Evolutionary conservation across 164 flowering plant genomes (phyloP).

Genomic region (Nelumbo lutea): DNA sequence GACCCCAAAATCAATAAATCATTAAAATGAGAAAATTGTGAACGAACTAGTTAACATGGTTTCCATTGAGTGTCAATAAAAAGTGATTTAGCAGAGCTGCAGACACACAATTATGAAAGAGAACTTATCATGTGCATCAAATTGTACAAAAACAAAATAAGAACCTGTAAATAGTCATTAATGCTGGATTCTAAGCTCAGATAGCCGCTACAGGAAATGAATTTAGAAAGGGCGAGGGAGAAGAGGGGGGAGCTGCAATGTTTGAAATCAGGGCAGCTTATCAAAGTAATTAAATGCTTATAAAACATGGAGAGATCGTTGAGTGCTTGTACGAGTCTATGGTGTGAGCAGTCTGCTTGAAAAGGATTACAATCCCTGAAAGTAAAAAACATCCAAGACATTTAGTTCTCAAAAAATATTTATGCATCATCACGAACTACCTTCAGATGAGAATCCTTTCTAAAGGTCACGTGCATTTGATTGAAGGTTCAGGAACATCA

Average conservation of each 20-base stretch:
- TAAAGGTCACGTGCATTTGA: constrained; percentile 48
- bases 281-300: neutral
- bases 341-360: constrained; percentile 13
- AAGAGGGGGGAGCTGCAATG: neutral
- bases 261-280: neutral
- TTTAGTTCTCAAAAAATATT: neutral
- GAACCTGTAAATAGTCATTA: too few species aligned
- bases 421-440: neutral
- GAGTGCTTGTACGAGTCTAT: constrained; percentile 3
- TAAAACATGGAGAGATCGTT: neutral
- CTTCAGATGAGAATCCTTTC: neutral
- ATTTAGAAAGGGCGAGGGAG: neutral
- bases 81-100: too few species aligned
- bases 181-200: too few species aligned
- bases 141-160: too few species aligned
- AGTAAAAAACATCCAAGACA: constrained; percentile 1
- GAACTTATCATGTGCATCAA: too few species aligned
- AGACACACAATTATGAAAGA: too few species aligned
- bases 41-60: too few species aligned
- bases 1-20: too few species aligned
- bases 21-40: too few species aligned
- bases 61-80: too few species aligned
- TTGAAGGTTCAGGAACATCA: constrained; percentile 60
- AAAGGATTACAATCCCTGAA: constrained; percentile 10
- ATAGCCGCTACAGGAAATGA: neutral